phyloP scores from a whole-genome alignment of 169 alveolate species.

The Plasmodium gonderi region DNA sequence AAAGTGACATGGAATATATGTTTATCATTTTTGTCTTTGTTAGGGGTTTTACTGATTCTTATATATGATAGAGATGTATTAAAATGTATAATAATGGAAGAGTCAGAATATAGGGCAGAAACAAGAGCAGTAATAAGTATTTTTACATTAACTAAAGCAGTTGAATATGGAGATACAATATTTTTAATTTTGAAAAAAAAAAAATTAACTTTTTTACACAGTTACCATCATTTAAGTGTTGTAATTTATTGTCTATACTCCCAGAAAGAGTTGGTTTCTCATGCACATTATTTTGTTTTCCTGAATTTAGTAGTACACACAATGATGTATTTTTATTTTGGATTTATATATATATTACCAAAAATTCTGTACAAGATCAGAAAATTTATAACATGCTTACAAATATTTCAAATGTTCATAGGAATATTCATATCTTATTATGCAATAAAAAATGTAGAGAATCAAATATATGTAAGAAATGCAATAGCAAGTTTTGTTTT shows the following conservation, averaged over 20 bases:
- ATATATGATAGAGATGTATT: slow-evolving; percentile 24
- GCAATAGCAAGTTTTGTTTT: slow-evolving; percentile 49
- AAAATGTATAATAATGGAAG: slow-evolving; percentile 42
- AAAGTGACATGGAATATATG: slow-evolving; percentile 41
- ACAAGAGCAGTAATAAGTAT: slow-evolving; percentile 80
- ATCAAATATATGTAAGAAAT: slow-evolving; percentile 15
- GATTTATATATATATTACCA: slow-evolving; percentile 64
- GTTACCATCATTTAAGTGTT: slow-evolving; percentile 83
- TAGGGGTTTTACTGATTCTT: slow-evolving; percentile 31
- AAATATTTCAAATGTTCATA: slow-evolving; percentile 52
- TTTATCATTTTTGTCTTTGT: slow-evolving; percentile 23
- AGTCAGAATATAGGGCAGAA: slow-evolving; percentile 57
- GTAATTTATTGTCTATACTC: slow-evolving; percentile 83
- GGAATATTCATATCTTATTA: slow-evolving; percentile 65
- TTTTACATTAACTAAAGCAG: slow-evolving; percentile 79
- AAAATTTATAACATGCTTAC: slow-evolving; percentile 38
- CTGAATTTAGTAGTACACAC: slow-evolving; percentile 80
- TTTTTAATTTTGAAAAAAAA: slow-evolving; percentile 77
- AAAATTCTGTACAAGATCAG: slow-evolving; percentile 9
- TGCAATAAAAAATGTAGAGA: slow-evolving; percentile 51
- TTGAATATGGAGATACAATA: slow-evolving; percentile 84
- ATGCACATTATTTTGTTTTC: slow-evolving; percentile 82
- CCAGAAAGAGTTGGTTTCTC: slow-evolving; percentile 77
- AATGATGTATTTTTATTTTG: slow-evolving; percentile 84
- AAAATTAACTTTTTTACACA: slow-evolving; percentile 80